phyloP scores from a whole-genome alignment of 148 eudicot genomes.

The Rhododendron henanense region DNA sequence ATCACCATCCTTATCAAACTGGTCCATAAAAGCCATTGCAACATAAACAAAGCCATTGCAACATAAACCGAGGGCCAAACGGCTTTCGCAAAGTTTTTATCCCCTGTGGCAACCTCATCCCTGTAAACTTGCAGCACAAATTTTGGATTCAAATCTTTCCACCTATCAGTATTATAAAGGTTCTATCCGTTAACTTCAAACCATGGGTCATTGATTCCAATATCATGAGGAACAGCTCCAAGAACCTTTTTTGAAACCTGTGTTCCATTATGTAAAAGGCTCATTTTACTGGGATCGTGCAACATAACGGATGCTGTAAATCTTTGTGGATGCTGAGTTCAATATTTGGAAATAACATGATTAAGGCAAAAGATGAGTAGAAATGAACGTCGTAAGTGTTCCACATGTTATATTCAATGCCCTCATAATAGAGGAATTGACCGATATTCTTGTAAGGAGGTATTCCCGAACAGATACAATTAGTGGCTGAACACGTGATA shows the following conservation, averaged over 20 bases:
- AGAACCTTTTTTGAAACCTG: constrained; percentile 62
- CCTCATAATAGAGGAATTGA: constrained; percentile 80
- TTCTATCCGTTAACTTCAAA: constrained; percentile 74
- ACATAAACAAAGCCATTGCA: constrained; percentile 89
- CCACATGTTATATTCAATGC: constrained; percentile 82
- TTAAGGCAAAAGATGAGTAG: constrained; percentile 73
- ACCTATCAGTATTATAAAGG: constrained; percentile 66
- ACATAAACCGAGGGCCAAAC: constrained; percentile 90
- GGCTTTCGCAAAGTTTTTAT: constrained; percentile 67
- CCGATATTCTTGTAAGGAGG: constrained; percentile 59
- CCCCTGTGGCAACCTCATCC: constrained; percentile 71
- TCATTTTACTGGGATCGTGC: constrained; percentile 82
- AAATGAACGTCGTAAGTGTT: constrained; percentile 92
- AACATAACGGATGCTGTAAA: constrained; percentile 87
- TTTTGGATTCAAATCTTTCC: constrained; percentile 90
- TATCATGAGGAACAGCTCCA: constrained; percentile 93
- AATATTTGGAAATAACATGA: constrained; percentile 71
- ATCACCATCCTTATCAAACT: constrained; percentile 85
- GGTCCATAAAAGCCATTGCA: too few species aligned
- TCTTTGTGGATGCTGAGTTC: constrained; percentile 85
- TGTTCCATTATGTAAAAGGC: constrained; percentile 62
- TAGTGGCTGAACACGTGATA: too few species aligned
- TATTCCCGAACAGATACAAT: neutral
- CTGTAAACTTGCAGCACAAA: constrained; percentile 85
- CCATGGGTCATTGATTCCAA: constrained; percentile 89